Conservation (phyloP, 441 rosid species). For the Aquilaria agallochum region DNA sequence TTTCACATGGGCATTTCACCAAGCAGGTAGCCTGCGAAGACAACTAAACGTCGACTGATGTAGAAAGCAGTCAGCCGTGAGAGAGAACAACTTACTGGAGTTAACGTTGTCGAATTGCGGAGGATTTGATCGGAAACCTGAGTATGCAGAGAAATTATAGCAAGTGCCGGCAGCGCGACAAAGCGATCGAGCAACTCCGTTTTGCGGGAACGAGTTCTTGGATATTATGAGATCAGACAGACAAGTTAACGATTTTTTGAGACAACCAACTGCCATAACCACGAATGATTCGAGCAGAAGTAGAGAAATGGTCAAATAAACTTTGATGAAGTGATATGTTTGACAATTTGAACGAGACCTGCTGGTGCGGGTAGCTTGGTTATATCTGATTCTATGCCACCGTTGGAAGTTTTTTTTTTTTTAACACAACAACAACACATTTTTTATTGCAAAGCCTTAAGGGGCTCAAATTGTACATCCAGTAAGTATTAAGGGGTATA, state of each 20-base stretch:
- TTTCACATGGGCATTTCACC: constrained; percentile 11
- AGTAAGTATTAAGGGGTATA: no score
- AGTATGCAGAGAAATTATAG: constrained; percentile 4
- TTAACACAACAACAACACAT: no score
- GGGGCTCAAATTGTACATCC: no score
- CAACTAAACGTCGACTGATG: no score
- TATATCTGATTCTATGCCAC: no score
- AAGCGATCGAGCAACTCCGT: not conserved
- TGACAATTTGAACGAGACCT: no score
- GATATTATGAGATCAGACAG: not conserved
- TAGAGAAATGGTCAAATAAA: no score
- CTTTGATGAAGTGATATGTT: no score
- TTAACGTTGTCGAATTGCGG: not conserved
- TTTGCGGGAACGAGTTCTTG: not conserved
- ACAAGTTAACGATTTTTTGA: constrained; percentile 1
- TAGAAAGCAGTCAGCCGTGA: no score
- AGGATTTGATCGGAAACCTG: not conserved
- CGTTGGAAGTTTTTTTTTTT: no score
- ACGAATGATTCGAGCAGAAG: not conserved
- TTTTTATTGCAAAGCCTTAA: no score
- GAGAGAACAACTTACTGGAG: not conserved
- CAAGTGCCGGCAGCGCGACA: not conserved
- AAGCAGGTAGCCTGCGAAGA: constrained; percentile 1
- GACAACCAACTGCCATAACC: constrained; percentile 12
- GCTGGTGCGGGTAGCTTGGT: no score